Evolutionary conservation across 805 yeast species (phyloP).

Genomic region (Lipomyces yamadae): DNA sequence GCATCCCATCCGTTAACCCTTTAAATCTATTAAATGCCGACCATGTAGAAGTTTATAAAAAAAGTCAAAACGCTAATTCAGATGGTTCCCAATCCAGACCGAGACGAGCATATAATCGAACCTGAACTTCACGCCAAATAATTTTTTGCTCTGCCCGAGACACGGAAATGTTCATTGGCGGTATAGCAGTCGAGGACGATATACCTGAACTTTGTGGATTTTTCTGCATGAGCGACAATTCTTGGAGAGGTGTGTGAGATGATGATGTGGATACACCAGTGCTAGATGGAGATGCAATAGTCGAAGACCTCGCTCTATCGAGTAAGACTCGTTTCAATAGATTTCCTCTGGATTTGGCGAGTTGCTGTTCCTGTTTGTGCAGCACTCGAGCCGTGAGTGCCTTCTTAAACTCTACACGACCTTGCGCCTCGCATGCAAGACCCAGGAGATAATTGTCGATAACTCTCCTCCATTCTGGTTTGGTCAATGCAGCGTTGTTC

Average conservation of each 20-base stretch:
- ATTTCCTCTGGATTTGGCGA: conserved; percentile 15
- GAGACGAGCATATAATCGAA: conserved; percentile 59
- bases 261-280: neutral
- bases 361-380: conserved; percentile 45
- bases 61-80: conserved; percentile 34
- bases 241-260: neutral
- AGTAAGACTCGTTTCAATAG: conserved; percentile 26
- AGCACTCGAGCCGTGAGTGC: conserved; percentile 36
- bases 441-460: conserved; percentile 70
- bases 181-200: conserved; percentile 1
- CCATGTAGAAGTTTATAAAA: neutral
- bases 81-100: conserved; percentile 62
- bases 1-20: neutral
- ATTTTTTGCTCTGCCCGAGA: conserved; percentile 61
- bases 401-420: conserved; percentile 63
- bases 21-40: neutral
- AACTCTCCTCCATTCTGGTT: conserved; percentile 73
- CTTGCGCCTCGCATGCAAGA: conserved; percentile 72
- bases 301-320: conserved; percentile 17
- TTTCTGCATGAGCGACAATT: conserved; percentile 29
- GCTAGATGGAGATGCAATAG: neutral
- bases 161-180: conserved; percentile 40
- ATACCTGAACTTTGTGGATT: conserved; percentile 29
- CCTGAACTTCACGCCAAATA: conserved; percentile 70
- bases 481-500: conserved; percentile 44